A percentile compares a stretch with the other conserved stretches of the same genome.
Conservation (phyloP, 2,329 filamentous ascomycete genomes). For the Alternaria ethzedia region DNA sequence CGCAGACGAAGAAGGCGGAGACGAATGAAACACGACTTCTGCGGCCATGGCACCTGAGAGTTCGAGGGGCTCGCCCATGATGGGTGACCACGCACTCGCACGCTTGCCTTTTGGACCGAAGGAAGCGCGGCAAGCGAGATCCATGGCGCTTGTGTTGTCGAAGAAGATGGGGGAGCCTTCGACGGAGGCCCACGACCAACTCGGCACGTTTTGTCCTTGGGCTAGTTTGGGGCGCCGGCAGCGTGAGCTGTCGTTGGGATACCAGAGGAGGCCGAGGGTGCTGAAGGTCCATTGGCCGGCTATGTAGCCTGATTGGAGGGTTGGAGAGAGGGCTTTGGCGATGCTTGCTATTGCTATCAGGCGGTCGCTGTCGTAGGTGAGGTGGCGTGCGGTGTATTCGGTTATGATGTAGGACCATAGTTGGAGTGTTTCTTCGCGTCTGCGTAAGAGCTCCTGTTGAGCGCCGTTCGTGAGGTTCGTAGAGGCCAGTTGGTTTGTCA, state of each 20-base stretch:
- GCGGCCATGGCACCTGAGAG: conserved; percentile 44
- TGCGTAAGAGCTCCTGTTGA: conserved; percentile 18
- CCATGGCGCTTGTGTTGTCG: conserved; percentile 46
- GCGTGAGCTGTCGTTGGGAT: conserved; percentile 38
- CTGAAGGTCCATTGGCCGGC: conserved; percentile 47
- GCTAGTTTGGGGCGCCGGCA: conserved; percentile 31
- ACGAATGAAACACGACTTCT: conserved; percentile 34
- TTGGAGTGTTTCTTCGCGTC: conserved; percentile 39
- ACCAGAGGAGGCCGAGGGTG: conserved; percentile 44
- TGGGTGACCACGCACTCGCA: conserved; percentile 37
- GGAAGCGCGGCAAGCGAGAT: conserved; percentile 40
- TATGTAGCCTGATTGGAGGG: conserved; percentile 41
- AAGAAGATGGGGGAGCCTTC: conserved; percentile 46
- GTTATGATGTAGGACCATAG: conserved; percentile 46
- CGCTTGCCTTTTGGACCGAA: conserved; percentile 34
- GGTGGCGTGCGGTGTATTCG: conserved; percentile 42
- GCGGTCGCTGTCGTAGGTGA: conserved; percentile 43
- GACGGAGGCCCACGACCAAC: conserved; percentile 47
- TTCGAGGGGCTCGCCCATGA: conserved; percentile 35
- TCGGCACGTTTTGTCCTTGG: conserved; percentile 33
- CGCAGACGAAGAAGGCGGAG: conserved; percentile 5
- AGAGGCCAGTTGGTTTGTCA: conserved; percentile 38
- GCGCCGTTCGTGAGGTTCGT: conserved; percentile 32
- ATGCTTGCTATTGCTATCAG: conserved; percentile 40
- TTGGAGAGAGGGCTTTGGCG: conserved; percentile 35